Evolutionary conservation across 345 rosid species (phyloP).

Genomic region (Citrus sp.): DNA sequence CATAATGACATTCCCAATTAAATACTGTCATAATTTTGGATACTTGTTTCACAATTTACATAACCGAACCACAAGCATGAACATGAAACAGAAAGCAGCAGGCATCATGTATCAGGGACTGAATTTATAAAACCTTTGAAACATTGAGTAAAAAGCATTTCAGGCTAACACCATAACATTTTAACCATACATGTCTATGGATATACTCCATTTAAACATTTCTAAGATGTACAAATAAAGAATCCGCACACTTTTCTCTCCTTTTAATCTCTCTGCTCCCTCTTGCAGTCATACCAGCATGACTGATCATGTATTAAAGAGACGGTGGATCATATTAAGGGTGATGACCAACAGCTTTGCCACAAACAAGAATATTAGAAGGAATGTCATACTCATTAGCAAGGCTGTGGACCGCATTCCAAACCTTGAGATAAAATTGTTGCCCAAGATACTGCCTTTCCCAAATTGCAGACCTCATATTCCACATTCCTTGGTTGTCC

Average conservation of each 20-base stretch:
- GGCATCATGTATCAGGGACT: background rate
- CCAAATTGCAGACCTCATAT: constrained; percentile 88
- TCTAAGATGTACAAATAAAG: constrained; percentile 8
- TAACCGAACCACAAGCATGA: no score
- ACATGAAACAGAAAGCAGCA: no score
- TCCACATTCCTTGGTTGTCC: constrained; percentile 99
- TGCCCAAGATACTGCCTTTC: constrained; percentile 87
- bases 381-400: constrained; percentile 76
- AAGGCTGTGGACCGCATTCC: constrained; percentile 53
- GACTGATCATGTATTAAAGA: constrained; percentile 26
- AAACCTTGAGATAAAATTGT: constrained; percentile 80
- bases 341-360: constrained; percentile 68
- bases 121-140: background rate
- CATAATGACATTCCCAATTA: no score
- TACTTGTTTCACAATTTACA: no score
- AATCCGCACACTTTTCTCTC: background rate
- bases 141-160: background rate
- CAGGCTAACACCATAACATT: background rate
- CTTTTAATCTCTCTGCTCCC: background rate
- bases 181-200: background rate
- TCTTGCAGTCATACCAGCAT: constrained; percentile 39
- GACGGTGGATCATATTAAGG: constrained; percentile 16
- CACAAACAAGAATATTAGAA: constrained; percentile 68
- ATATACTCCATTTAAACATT: background rate
- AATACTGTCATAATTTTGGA: no score